These are phyloP conservation scores for Silene conica DNA, from an alignment of 148 eudicot species.

Conservation along the genomic window DNA sequence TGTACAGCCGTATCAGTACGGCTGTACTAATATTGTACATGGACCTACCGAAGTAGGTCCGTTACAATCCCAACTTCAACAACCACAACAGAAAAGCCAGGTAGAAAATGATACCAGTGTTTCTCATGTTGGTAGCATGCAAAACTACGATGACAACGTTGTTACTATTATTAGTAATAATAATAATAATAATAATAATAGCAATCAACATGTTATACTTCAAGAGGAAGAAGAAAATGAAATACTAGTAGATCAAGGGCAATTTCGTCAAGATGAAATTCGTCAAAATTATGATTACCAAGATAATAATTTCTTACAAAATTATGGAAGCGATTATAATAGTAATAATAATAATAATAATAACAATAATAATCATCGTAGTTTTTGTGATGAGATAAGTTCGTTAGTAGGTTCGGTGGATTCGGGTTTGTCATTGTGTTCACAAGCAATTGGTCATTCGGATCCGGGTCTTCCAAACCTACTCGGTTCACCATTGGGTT, in stretches of 20 bases:
- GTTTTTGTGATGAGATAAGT: conserved; percentile 38
- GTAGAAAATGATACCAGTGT: background rate
- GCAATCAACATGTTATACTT: background rate
- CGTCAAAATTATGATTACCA: background rate
- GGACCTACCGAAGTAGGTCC: conserved; percentile 19
- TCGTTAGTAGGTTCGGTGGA: conserved; percentile 43
- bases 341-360: background rate
- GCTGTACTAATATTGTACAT: conserved; percentile 31
- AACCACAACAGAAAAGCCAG: background rate
- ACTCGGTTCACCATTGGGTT: conserved; percentile 27
- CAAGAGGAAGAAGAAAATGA: background rate
- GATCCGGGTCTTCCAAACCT: conserved; percentile 23
- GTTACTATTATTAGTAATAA: background rate
- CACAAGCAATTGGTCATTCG: conserved; percentile 22
- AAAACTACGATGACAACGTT: background rate
- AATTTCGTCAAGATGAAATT: background rate
- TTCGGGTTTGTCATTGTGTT: conserved; percentile 35
- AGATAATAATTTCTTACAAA: conserved; percentile 8
- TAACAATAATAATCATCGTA: background rate
- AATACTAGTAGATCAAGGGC: background rate
- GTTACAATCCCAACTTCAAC: conserved; percentile 18
- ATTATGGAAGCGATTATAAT: background rate
- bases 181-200: background rate
- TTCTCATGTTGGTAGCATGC: background rate
- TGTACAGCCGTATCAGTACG: conserved; percentile 19